phyloP scores from a whole-genome alignment of 2,329 filamentous ascomycete species.

The Talaromyces piceae region DNA sequence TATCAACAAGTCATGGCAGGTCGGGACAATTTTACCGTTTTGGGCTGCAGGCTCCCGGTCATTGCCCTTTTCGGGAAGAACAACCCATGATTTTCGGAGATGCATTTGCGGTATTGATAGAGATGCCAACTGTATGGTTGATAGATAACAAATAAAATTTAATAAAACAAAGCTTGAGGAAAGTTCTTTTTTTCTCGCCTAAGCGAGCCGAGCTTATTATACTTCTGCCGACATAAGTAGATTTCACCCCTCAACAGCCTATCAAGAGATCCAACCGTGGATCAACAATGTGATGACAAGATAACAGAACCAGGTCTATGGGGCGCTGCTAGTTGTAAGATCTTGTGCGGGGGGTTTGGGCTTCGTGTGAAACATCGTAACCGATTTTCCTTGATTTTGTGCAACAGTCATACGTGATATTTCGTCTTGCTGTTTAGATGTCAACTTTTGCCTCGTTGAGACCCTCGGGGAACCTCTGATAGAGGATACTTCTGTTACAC shows the following conservation, averaged over 20 bases:
- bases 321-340: background rate
- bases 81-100: background rate
- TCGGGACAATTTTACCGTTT: constrained; percentile 11
- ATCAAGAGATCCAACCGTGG: no score
- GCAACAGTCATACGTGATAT: background rate
- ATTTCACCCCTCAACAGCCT: no score
- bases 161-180: background rate
- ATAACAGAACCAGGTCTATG: background rate
- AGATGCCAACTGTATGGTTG: background rate
- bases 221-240: background rate
- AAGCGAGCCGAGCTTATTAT: background rate
- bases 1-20: background rate
- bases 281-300: background rate
- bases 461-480: background rate
- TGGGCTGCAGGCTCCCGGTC: constrained; percentile 4
- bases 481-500: background rate
- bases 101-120: background rate
- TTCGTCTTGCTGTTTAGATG: background rate
- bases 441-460: background rate
- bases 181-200: background rate
- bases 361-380: background rate
- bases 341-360: background rate
- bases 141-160: background rate
- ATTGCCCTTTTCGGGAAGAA: constrained; percentile 9
- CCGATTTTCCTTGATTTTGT: background rate